Percentiles rank a stretch among this genome's conserved stretches.
These are phyloP conservation scores for Colletotrichum sp. DNA, from an alignment of 2,329 filamentous ascomycete genomes.

Conservation along the genomic window DNA sequence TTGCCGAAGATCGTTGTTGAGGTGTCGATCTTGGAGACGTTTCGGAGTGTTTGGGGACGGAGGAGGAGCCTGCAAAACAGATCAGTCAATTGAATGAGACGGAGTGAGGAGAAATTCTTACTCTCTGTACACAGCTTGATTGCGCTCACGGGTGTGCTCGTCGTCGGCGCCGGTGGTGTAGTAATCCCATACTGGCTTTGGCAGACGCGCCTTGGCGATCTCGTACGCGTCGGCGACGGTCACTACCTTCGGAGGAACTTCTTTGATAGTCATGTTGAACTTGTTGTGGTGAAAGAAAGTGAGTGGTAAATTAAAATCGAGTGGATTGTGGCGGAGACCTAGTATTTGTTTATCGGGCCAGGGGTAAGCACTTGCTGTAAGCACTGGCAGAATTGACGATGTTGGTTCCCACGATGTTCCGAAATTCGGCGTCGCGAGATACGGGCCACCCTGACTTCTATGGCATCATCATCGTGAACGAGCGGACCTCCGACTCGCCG, in stretches of 20 bases:
- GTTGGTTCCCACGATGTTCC: background rate
- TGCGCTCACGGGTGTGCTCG: conserved; percentile 23
- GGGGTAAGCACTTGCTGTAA: background rate
- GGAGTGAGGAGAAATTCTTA: background rate
- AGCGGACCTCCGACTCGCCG: background rate
- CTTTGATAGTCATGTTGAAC: background rate
- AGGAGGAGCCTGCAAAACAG: background rate
- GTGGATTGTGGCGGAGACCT: background rate
- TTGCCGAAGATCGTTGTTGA: conserved; percentile 18
- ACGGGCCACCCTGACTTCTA: background rate
- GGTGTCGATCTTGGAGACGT: conserved; percentile 26
- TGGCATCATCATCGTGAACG: background rate
- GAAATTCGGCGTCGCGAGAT: background rate
- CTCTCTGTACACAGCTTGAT: conserved; percentile 21
- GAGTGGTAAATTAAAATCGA: background rate
- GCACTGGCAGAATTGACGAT: background rate
- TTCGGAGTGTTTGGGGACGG: conserved; percentile 19
- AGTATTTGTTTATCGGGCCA: background rate
- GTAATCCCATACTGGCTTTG: conserved; percentile 24
- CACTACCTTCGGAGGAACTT: background rate
- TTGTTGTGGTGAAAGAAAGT: background rate
- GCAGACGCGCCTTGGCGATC: conserved; percentile 14
- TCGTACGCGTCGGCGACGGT: conserved; percentile 18
- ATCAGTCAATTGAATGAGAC: background rate
- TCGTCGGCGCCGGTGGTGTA: conserved; percentile 28